phyloP scores from a whole-genome alignment of 192 early-diverging fungal genomes.

The Podila clonocystis region DNA sequence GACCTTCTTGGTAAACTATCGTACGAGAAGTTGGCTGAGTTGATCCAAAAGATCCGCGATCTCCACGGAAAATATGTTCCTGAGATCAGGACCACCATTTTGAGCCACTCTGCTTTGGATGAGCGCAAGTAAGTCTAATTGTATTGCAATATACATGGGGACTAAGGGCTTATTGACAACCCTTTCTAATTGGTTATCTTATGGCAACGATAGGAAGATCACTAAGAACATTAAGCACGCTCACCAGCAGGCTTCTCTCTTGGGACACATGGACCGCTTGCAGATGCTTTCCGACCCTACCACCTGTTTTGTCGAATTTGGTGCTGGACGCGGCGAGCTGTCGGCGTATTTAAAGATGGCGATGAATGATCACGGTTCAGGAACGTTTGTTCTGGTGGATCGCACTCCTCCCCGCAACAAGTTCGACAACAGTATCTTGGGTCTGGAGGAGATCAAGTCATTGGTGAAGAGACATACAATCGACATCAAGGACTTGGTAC shows the following conservation, averaged over 20 bases:
- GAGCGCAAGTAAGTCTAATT: conserved; percentile 45
- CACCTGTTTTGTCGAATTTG: conserved; percentile 82
- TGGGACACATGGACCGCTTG: conserved; percentile 76
- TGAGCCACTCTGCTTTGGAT: conserved; percentile 40
- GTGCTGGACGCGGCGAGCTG: conserved; percentile 75
- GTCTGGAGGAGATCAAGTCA: conserved; percentile 46
- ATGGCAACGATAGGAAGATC: conserved; percentile 26
- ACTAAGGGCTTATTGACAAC: too few species aligned
- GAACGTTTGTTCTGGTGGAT: conserved; percentile 76
- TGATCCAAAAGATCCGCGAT: conserved; percentile 47
- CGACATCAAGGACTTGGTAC: conserved; percentile 88
- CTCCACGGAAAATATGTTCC: conserved; percentile 38
- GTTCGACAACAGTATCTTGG: conserved; percentile 58
- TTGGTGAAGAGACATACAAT: conserved; percentile 70
- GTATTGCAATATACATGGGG: not conserved
- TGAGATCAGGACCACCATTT: conserved; percentile 28
- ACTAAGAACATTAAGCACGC: conserved; percentile 59
- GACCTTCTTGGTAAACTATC: conserved; percentile 27
- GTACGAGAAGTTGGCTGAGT: conserved; percentile 15
- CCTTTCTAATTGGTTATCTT: not conserved
- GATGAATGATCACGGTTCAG: conserved; percentile 51
- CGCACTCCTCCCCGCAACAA: conserved; percentile 82
- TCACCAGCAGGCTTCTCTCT: conserved; percentile 76
- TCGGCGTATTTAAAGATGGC: conserved; percentile 60
- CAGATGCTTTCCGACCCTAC: conserved; percentile 64